phyloP scores from a whole-genome alignment of 2,329 filamentous ascomycete species.

The Emergomyces africanus region DNA sequence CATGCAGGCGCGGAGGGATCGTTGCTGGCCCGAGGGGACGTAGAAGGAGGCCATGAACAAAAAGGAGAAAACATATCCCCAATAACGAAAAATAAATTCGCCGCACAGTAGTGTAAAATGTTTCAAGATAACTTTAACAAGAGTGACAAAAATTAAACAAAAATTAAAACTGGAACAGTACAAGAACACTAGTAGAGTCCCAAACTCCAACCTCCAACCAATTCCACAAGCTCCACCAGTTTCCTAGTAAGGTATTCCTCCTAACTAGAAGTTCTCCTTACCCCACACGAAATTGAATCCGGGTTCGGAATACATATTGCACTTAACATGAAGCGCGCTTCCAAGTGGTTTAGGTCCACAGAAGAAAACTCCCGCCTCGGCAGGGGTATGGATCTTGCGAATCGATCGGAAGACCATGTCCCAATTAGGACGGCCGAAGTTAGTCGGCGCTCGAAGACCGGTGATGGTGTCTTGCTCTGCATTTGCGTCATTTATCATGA shows the following conservation, averaged over 20 bases:
- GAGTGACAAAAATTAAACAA: not conserved
- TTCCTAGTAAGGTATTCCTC: not conserved
- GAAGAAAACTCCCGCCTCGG: conserved; percentile 70
- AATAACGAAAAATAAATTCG: not conserved
- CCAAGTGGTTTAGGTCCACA: conserved; percentile 72
- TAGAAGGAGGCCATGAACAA: too few relatives aligned
- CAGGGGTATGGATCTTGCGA: conserved; percentile 61
- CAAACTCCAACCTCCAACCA: not conserved
- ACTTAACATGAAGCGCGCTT: conserved; percentile 65
- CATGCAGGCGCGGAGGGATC: too few relatives aligned
- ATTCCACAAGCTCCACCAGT: not conserved
- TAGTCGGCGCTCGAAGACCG: conserved; percentile 66
- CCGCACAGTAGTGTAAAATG: too few relatives aligned
- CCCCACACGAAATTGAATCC: conserved; percentile 48
- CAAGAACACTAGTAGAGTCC: not conserved
- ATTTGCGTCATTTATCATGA: conserved; percentile 85
- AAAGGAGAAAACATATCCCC: not conserved
- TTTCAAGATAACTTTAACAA: not conserved
- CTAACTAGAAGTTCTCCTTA: conserved; percentile 38
- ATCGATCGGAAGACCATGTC: conserved; percentile 80
- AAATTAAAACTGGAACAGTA: not conserved
- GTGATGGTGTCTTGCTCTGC: conserved; percentile 77
- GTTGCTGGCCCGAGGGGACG: too few relatives aligned
- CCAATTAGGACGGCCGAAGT: conserved; percentile 76
- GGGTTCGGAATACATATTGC: conserved; percentile 77